Conservation (phyloP, 2,329 filamentous ascomycete genomes). For the Cladosporium oxysporum region DNA sequence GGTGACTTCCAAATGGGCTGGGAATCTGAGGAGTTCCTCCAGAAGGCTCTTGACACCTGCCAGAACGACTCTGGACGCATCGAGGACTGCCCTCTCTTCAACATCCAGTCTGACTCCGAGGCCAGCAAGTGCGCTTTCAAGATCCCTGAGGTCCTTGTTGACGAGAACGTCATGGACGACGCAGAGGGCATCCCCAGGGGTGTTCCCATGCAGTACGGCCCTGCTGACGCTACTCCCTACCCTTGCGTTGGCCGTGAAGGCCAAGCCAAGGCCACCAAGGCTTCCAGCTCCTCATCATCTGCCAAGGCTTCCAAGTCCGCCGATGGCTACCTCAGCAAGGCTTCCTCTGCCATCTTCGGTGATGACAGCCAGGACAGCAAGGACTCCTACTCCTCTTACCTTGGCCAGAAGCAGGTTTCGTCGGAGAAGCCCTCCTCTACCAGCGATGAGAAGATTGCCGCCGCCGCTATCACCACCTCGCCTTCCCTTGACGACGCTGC, state of each 20-base stretch:
- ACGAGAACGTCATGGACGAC: slow-evolving; percentile 62
- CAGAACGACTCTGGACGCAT: slow-evolving; percentile 70
- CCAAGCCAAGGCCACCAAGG: slow-evolving; percentile 4
- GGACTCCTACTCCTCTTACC: slow-evolving; percentile 4
- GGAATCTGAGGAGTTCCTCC: slow-evolving; percentile 65
- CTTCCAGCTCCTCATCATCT: slow-evolving; percentile 16
- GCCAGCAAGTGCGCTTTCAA: slow-evolving; percentile 64
- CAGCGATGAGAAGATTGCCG: slow-evolving; percentile 24
- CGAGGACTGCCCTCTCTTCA: slow-evolving; percentile 73
- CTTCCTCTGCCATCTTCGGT: slow-evolving; percentile 18
- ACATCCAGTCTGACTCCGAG: slow-evolving; percentile 60
- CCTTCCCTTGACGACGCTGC: slow-evolving; percentile 29
- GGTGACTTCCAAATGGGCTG: slow-evolving; percentile 81
- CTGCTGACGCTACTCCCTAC: slow-evolving; percentile 43
- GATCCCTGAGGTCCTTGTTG: slow-evolving; percentile 54
- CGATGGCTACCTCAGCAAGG: slow-evolving; percentile 12
- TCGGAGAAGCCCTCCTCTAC: slow-evolving; percentile 20
- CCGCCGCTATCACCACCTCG: slow-evolving; percentile 27
- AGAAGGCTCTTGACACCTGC: slow-evolving; percentile 73
- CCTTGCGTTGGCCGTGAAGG: slow-evolving; percentile 29
- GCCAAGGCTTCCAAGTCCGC: slow-evolving; percentile 9
- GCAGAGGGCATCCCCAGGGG: slow-evolving; percentile 67
- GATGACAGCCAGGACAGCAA: slow-evolving; percentile 6
- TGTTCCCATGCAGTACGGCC: slow-evolving; percentile 51
- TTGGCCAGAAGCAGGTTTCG: not conserved